These are phyloP conservation scores for Ceratobasidium sp. DNA, from an alignment of 1,284 basidiomycete species.

Conservation along the genomic window DNA sequence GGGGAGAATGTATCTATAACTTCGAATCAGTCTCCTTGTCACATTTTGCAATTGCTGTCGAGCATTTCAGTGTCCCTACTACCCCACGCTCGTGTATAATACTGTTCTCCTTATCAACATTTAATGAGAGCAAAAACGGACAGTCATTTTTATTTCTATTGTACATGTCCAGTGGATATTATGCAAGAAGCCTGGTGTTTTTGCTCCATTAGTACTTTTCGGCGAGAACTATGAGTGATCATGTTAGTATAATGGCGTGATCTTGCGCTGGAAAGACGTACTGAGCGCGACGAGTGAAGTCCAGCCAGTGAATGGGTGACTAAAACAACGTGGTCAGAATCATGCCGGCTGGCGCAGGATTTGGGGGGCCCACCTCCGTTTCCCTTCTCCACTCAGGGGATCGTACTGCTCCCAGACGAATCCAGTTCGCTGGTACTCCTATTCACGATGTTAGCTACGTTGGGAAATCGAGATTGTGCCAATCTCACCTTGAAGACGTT, in stretches of 20 bases:
- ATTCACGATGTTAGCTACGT: constrained; percentile 36
- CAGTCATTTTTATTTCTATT: constrained; percentile 17
- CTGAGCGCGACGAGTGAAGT: constrained; percentile 82
- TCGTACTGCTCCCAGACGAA: constrained; percentile 98
- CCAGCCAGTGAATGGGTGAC: constrained; percentile 94
- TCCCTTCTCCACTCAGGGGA: constrained; percentile 78
- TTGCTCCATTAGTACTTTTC: constrained; percentile 52
- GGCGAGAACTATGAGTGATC: constrained; percentile 51
- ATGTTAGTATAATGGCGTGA: constrained; percentile 38
- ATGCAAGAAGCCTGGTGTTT: not conserved
- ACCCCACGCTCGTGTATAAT: constrained; percentile 34
- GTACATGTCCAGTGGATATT: constrained; percentile 3
- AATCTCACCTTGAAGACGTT: constrained; percentile 79
- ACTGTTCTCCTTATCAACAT: constrained; percentile 30
- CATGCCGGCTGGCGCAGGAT: constrained; percentile 45
- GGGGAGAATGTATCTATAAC: constrained; percentile 33
- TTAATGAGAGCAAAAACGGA: constrained; percentile 35
- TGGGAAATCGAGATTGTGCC: not conserved
- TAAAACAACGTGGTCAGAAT: constrained; percentile 48
- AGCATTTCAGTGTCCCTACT: constrained; percentile 8
- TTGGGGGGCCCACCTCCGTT: constrained; percentile 67
- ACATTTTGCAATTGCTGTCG: not conserved
- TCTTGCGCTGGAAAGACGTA: constrained; percentile 51
- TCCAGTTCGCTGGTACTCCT: constrained; percentile 91
- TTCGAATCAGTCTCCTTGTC: not conserved